These are phyloP conservation scores for Aspergillus taichungensis DNA, from an alignment of 495 filamentous ascomycete genomes.

Conservation along the genomic window DNA sequence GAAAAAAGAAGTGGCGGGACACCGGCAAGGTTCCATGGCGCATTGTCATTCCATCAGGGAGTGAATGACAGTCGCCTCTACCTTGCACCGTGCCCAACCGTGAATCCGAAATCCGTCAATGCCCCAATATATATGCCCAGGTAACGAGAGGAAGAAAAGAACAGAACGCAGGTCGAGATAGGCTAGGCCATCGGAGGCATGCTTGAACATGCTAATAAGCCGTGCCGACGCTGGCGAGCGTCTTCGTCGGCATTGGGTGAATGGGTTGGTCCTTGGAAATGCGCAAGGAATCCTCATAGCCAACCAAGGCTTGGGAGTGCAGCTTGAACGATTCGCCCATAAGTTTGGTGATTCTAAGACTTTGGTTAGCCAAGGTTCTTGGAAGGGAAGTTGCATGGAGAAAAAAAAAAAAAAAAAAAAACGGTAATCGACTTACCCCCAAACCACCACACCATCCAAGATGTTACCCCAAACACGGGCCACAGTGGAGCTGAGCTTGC, in stretches of 20 bases:
- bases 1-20: slow-evolving; percentile 24
- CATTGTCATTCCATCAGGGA: too few species aligned
- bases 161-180: not conserved
- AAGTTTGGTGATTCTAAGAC: slow-evolving; percentile 79
- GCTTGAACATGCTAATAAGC: slow-evolving; percentile 29
- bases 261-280: slow-evolving; percentile 40
- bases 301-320: slow-evolving; percentile 85
- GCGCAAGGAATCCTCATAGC: slow-evolving; percentile 73
- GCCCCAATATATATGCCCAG: slow-evolving; percentile 23
- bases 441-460: slow-evolving; percentile 97
- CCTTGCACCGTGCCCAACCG: slow-evolving; percentile 24
- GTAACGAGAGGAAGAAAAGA: slow-evolving; percentile 26
- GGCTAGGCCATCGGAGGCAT: not conserved
- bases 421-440: slow-evolving; percentile 59
- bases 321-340: slow-evolving; percentile 99
- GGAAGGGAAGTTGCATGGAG: not conserved
- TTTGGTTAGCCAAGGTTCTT: slow-evolving; percentile 36
- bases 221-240: slow-evolving; percentile 38
- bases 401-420: too few species aligned
- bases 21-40: slow-evolving; percentile 14
- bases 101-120: slow-evolving; percentile 18
- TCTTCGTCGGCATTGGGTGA: slow-evolving; percentile 37
- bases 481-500: slow-evolving; percentile 84
- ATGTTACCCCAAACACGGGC: slow-evolving; percentile 95
- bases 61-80: too few species aligned